These are phyloP conservation scores for Gymnopilus junonius DNA, from an alignment of 768 basidiomycete genomes.

Conservation along the genomic window DNA sequence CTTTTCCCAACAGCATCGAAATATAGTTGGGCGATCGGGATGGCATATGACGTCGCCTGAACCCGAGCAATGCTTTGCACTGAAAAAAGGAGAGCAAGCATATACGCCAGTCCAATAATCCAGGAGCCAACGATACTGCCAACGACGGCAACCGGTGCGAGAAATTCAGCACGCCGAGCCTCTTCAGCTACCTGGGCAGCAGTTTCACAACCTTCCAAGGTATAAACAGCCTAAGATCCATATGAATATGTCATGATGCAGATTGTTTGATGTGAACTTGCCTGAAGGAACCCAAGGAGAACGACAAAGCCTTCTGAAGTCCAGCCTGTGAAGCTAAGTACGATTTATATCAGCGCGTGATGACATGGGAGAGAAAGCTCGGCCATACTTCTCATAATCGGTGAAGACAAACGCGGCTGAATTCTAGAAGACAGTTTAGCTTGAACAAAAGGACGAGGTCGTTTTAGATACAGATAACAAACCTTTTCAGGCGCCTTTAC, in stretches of 20 bases:
- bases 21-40: constrained; percentile 63
- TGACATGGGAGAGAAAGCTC: neutral
- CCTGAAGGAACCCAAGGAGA: constrained; percentile 59
- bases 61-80: constrained; percentile 56
- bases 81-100: constrained; percentile 62
- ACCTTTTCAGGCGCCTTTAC: constrained; percentile 61
- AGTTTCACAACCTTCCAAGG: constrained; percentile 64
- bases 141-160: constrained; percentile 63
- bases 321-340: constrained; percentile 66
- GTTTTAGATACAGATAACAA: constrained; percentile 4
- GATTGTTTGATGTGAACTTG: constrained; percentile 1
- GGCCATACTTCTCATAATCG: constrained; percentile 56
- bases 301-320: constrained; percentile 56
- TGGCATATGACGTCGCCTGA: constrained; percentile 54
- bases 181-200: constrained; percentile 70
- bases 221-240: constrained; percentile 52
- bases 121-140: constrained; percentile 60
- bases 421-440: constrained; percentile 40
- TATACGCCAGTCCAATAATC: constrained; percentile 59
- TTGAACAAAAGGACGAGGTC: neutral
- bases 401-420: constrained; percentile 58
- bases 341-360: neutral
- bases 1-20: constrained; percentile 53
- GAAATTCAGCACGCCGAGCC: constrained; percentile 54
- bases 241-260: neutral